Evolutionary conservation across 23 red algal species (phyloP).

Genomic region (Gracilaria caudata): DNA sequence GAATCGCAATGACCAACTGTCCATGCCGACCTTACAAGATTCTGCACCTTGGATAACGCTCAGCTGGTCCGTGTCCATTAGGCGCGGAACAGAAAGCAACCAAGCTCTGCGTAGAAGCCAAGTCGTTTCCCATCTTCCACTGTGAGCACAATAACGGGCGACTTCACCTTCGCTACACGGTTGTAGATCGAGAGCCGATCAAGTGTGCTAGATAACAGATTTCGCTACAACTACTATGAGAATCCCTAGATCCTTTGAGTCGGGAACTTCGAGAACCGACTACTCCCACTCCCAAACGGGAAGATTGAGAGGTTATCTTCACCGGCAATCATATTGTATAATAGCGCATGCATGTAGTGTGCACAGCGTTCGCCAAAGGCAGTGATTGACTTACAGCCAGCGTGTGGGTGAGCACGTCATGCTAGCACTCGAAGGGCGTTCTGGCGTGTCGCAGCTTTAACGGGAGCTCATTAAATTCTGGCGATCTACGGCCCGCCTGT

Average conservation of each 20-base stretch:
- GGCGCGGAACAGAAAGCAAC: too few relatives aligned
- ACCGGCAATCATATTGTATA: too few relatives aligned
- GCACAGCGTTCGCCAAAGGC: neutral
- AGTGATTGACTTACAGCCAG: neutral
- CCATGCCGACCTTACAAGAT: too few relatives aligned
- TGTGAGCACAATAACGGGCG: neutral
- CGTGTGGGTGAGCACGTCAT: neutral
- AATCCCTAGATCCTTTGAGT: neutral
- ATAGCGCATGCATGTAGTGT: neutral
- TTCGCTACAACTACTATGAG: neutral
- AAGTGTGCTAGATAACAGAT: neutral
- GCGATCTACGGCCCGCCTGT: too few relatives aligned
- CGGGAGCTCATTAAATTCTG: neutral
- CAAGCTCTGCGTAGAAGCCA: neutral
- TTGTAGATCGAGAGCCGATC: neutral
- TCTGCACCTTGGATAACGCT: too few relatives aligned
- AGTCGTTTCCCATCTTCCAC: neutral
- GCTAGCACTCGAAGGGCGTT: neutral
- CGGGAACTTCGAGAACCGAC: neutral
- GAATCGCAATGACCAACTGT: too few relatives aligned
- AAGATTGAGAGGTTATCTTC: too few relatives aligned
- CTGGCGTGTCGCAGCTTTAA: neutral
- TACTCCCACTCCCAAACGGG: neutral
- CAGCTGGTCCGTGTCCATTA: too few relatives aligned
- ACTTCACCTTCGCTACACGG: neutral